A percentile compares a stretch with the other conserved stretches of the same genome.
Conservation (phyloP, 345 rosid species). For the Jatropha curcas region DNA sequence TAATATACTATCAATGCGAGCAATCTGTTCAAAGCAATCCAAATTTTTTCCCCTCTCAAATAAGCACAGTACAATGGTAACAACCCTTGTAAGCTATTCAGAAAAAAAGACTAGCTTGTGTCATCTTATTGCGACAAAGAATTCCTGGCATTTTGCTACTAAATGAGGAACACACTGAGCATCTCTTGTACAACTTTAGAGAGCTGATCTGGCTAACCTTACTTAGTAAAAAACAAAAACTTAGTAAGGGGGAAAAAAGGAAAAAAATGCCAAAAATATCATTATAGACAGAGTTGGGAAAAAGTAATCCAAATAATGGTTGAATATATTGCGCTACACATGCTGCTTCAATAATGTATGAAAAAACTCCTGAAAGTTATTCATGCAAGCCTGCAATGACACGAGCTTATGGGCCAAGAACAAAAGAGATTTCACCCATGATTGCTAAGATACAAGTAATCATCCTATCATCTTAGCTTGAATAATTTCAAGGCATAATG, state of each 20-base stretch:
- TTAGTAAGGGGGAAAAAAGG: not conserved
- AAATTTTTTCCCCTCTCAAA: not conserved
- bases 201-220: conserved; percentile 11
- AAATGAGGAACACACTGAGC: not conserved
- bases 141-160: not conserved
- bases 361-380: not conserved
- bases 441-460: not conserved
- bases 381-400: not conserved
- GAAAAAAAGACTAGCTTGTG: not conserved
- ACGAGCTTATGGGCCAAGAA: not conserved
- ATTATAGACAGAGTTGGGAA: not conserved
- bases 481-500: not conserved
- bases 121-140: not conserved
- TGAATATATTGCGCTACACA: not conserved
- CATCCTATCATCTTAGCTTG: not conserved
- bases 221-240: not conserved
- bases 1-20: not conserved
- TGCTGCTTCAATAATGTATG: not conserved
- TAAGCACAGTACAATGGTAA: not conserved
- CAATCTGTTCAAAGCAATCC: not conserved
- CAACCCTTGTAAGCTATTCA: not conserved
- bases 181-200: not conserved
- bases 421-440: not conserved
- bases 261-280: not conserved
- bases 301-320: not conserved